phyloP scores from a whole-genome alignment of 2,329 filamentous ascomycete genomes.

The Thielaviopsis euricoi region DNA sequence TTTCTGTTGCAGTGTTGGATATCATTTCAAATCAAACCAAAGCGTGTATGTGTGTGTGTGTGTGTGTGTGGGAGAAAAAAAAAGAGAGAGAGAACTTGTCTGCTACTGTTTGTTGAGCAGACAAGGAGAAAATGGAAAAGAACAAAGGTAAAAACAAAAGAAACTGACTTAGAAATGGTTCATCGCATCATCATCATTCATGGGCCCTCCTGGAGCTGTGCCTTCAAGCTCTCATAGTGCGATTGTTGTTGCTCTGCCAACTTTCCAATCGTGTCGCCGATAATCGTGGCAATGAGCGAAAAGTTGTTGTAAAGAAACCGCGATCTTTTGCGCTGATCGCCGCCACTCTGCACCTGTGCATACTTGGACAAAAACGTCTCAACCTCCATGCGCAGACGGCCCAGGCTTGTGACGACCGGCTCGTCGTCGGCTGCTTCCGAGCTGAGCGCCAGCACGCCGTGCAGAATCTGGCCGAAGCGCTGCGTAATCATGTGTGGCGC shows the following conservation, averaged over 20 bases:
- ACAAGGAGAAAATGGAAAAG: not conserved
- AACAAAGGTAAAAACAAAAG: not conserved
- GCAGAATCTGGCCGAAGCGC: conserved; percentile 82
- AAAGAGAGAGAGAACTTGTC: too few species aligned
- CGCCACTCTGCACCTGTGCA: conserved; percentile 46
- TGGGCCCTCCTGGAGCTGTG: conserved; percentile 33
- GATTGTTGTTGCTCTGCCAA: conserved; percentile 57
- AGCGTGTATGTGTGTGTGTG: too few species aligned
- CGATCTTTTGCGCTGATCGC: conserved; percentile 65
- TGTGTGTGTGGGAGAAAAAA: too few species aligned
- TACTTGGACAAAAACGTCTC: conserved; percentile 68
- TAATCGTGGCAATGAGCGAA: conserved; percentile 82
- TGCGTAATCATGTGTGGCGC: conserved; percentile 88
- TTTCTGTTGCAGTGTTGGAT: not conserved
- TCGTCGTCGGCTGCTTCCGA: conserved; percentile 90
- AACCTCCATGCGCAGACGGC: conserved; percentile 61
- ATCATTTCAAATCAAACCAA: not conserved
- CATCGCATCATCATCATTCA: conserved; percentile 7
- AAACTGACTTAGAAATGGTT: not conserved
- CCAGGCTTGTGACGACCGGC: conserved; percentile 68
- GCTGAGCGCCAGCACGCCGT: conserved; percentile 68
- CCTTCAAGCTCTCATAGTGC: conserved; percentile 55
- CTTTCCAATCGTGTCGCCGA: conserved; percentile 60
- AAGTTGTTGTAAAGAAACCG: conserved; percentile 94
- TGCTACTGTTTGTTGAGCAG: not conserved